Base-by-base conservation (phyloP, 2,329 filamentous ascomycete species). In the Ophiostoma novo-ulmi region DNA sequence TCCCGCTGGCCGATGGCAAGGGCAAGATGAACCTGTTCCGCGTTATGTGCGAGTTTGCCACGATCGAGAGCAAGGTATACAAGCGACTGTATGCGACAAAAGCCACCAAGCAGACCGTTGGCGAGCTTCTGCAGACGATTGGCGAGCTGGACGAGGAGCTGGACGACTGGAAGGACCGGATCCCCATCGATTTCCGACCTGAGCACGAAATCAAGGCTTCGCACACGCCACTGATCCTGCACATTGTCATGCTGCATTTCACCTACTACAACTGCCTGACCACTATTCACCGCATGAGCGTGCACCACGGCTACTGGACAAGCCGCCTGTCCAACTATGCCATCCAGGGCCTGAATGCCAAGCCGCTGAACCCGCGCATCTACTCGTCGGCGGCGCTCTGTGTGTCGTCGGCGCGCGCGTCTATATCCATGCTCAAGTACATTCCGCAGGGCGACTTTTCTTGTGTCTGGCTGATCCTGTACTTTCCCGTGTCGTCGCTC, bases 221-320 rank as follows among this genome's bases (percentile, higher is more conserved):
- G 0, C 93, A 97, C 78, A 96, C 93, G 0, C 94, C 94, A 0
- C 84, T 98, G n/a, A 94, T 98, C 26, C 83, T 99, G 26, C 94
- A 98, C 74, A 88, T 99, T 69, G 94, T 97, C 72, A 92, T 97
- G 78, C 82, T 99, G 71, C 95, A 99, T 79, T 96, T 99, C 76
- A 90, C 93, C 1, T 99, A 99, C 80, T 98, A 98, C 82, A 99
- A 99, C 79, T 97, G 94, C 76, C 82, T 99, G 69, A 97, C 94
- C 0, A 99, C 95, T 0, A 97, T 99, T 74, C 95, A 99, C 79
- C 92, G 95, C 69, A 99, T 98, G 95, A 97, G 93, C 61, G 91
- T 98, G 39, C 95, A 98, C 76, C 94, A 97, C 78, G 95, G 95
- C 17, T 97, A 97, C 81, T 99, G 95, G 95, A 98, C 94, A 0